phyloP scores from a whole-genome alignment of 345 rosid genomes.

The Gossypium turneri region DNA sequence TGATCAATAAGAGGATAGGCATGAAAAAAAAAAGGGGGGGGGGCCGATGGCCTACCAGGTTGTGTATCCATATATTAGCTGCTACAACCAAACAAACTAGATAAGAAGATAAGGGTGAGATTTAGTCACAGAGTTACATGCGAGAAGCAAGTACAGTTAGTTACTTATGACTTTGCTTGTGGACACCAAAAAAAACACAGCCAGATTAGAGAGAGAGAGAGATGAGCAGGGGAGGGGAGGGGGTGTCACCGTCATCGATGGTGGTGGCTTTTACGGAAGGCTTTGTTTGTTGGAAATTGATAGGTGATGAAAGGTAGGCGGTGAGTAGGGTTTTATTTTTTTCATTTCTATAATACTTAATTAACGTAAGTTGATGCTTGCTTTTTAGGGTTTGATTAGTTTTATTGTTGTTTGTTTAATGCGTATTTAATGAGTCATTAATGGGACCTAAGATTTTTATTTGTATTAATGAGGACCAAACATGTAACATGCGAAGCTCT shows the following conservation, averaged over 20 bases:
- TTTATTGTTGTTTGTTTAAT: neutral
- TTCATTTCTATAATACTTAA: neutral
- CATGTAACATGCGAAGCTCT: neutral
- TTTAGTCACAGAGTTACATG: neutral
- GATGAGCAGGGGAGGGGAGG: neutral
- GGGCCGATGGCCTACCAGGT: slow-evolving; percentile 16
- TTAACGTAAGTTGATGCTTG: neutral
- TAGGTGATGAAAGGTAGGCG: slow-evolving; percentile 36
- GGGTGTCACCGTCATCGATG: slow-evolving; percentile 33
- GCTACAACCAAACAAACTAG: slow-evolving; percentile 17
- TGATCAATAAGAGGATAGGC: neutral
- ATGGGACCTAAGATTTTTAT: neutral
- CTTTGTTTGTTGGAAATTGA: slow-evolving; percentile 29
- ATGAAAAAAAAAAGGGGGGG: neutral
- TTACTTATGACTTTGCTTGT: slow-evolving; percentile 8
- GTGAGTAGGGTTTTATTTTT: slow-evolving; percentile 15
- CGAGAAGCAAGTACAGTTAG: slow-evolving; percentile 13
- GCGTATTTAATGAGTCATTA: neutral
- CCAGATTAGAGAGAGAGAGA: neutral
- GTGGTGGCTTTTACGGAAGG: slow-evolving; percentile 33
- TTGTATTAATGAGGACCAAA: neutral
- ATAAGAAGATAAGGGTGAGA: slow-evolving; percentile 31
- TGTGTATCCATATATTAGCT: neutral
- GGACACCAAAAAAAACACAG: slow-evolving; percentile 27
- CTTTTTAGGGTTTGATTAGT: neutral